Evolutionary conservation across 257 asterid species (phyloP), one percentile per base, ranked within the genome.

Genomic region (Scutellaria minor): DNA sequence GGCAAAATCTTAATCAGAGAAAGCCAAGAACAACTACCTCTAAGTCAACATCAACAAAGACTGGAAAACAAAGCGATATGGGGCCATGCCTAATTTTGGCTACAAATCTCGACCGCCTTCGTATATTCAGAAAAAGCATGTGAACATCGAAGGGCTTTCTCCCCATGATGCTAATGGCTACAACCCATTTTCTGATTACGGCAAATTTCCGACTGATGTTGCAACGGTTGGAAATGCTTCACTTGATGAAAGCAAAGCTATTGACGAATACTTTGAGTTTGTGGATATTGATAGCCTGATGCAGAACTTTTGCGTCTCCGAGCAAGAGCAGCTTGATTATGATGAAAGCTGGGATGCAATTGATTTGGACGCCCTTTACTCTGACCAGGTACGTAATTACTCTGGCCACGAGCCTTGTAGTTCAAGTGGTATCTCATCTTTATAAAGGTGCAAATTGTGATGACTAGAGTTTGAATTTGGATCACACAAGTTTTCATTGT

Each of bases 1-100:
- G 82, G 82, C 9, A 18, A n/a, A 0, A 64, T 20, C 78, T 60
- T 1, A 1, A 14, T 13, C 27, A 45, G 40, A 55, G 65, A 63
- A 68, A 62, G 3, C 8, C 20, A 11, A 60, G 35, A 22, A 24
- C 37, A 45, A 48, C 13, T 14, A 27, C 14, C 22, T n/a, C 42
- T 1, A 9, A 11, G n/a, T 22, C 9, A 24, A 4, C 57, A 8
- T 14, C 58, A 7, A 24, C 12, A 24, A 1, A 39, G 4, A 27
- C 12, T 60, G n/a, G 66, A 18, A 6, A 13, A 13, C 59, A n/a
- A 70, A n/a, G 22, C 41, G 14, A 46, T 27, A 13, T 11, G 75
- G 60, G 15, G 31, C 65, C 68, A 71, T 58, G 60, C 68, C 75
- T 55, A 18, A 63, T 10, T 39, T 39, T 52, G 7, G 27, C 5